These are phyloP conservation scores for Echinochloa phyllopogon DNA, from an alignment of 176 grass and related monocot genomes.

Conservation along the genomic window DNA sequence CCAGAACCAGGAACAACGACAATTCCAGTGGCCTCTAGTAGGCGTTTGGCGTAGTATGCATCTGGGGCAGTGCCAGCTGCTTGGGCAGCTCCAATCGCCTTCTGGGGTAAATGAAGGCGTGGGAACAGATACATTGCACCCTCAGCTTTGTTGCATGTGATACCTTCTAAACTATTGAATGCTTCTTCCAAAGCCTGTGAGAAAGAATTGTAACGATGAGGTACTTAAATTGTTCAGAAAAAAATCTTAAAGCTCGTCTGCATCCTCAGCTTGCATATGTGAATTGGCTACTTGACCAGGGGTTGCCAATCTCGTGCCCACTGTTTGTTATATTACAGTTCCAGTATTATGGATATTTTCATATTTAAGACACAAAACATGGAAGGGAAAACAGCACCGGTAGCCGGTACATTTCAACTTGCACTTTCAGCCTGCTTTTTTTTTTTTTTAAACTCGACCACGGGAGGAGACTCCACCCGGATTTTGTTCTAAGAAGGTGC, in stretches of 20 bases:
- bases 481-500: too few relatives aligned
- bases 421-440: conserved; percentile 13
- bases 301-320: not conserved
- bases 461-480: too few relatives aligned
- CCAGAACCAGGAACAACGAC: conserved; percentile 88
- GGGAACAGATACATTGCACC: conserved; percentile 99
- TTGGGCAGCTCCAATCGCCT: conserved; percentile 77
- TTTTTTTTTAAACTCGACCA: too few relatives aligned
- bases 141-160: conserved; percentile 96
- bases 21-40: conserved; percentile 93
- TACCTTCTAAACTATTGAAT: conserved; percentile 90
- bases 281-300: not conserved
- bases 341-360: not conserved
- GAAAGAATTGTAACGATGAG: conserved; percentile 18
- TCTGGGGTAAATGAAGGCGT: conserved; percentile 72
- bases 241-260: not conserved
- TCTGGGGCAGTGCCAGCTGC: conserved; percentile 69
- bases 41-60: conserved; percentile 73
- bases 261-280: not conserved
- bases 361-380: conserved; percentile 9
- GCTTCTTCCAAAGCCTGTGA: conserved; percentile 92
- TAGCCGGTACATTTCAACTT: not conserved
- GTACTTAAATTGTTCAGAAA: conserved; percentile 1
- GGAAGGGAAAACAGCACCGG: not conserved
- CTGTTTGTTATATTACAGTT: not conserved